Evolutionary conservation across 2,329 filamentous ascomycete species (phyloP).

Genomic region (Dothistroma septosporum): DNA sequence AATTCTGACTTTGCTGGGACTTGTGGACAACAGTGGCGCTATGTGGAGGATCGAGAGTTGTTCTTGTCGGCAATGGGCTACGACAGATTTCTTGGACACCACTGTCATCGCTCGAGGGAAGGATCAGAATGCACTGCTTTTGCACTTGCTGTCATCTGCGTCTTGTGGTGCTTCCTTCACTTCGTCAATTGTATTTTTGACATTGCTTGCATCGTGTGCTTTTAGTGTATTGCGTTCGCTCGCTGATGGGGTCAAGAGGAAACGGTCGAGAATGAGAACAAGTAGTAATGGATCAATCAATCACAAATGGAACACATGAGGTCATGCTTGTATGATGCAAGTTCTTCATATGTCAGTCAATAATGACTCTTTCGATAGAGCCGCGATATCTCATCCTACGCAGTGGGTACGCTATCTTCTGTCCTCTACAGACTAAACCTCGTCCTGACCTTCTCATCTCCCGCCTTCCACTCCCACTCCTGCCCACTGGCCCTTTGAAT

Average conservation of each 20-base stretch:
- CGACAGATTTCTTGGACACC: background rate
- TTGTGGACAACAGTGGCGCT: background rate
- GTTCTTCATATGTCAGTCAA: too few species aligned
- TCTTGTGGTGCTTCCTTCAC: background rate
- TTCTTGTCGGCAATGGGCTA: background rate
- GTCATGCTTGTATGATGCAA: background rate
- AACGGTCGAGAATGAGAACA: slow-evolving; percentile 1
- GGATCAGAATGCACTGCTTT: background rate
- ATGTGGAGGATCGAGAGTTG: background rate
- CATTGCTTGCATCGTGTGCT: background rate
- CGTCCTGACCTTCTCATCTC: slow-evolving; percentile 90
- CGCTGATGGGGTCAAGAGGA: slow-evolving; percentile 3
- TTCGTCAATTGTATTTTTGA: background rate
- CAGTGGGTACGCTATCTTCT: background rate
- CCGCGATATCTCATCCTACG: too few species aligned
- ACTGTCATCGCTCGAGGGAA: background rate
- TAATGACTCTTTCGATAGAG: too few species aligned
- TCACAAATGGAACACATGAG: background rate
- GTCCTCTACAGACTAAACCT: slow-evolving; percentile 74
- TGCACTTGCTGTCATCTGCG: background rate
- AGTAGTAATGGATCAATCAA: background rate
- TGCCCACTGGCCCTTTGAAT: slow-evolving; percentile 72
- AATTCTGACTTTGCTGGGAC: background rate
- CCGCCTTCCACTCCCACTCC: slow-evolving; percentile 95
- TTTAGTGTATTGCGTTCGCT: background rate